phyloP scores from a whole-genome alignment of 2,329 filamentous ascomycete genomes.

The Orbilia oligospora region DNA sequence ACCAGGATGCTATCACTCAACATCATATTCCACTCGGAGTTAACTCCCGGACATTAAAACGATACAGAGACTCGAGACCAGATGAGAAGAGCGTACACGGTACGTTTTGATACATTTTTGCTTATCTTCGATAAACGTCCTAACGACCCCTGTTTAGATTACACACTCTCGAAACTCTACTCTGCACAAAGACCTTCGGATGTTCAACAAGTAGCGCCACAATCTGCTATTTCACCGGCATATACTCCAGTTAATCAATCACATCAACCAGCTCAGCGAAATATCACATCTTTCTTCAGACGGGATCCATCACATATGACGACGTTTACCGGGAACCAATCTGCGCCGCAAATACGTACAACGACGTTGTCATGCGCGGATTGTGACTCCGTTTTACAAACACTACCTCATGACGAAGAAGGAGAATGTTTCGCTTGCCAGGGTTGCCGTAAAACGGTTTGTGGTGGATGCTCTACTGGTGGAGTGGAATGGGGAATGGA shows the following conservation, averaged over 20 bases:
- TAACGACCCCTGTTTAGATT: constrained; percentile 55
- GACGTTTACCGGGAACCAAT: background rate
- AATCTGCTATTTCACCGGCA: constrained; percentile 17
- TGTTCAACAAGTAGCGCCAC: constrained; percentile 5
- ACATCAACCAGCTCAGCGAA: constrained; percentile 33
- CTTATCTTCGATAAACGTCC: background rate
- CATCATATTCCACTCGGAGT: constrained; percentile 57
- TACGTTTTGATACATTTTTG: constrained; percentile 29
- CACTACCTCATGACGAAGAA: constrained; percentile 53
- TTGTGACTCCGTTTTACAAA: constrained; percentile 42
- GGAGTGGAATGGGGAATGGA: constrained; percentile 60
- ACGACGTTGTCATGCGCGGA: constrained; percentile 36
- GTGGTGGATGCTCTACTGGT: constrained; percentile 53
- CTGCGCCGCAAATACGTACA: background rate
- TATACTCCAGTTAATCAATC: constrained; percentile 23
- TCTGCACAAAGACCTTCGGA: constrained; percentile 60
- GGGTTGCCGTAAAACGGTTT: constrained; percentile 54
- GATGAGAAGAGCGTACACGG: constrained; percentile 62
- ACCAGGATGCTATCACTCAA: constrained; percentile 48
- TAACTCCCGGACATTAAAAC: constrained; percentile 61
- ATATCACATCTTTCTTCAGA: constrained; percentile 51
- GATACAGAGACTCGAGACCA: constrained; percentile 62
- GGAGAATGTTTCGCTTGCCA: constrained; percentile 45
- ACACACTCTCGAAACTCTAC: constrained; percentile 63
- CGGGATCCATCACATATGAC: constrained; percentile 21